Conservation (phyloP, 2,329 filamentous ascomycete species). For the Epichloe sp. region DNA sequence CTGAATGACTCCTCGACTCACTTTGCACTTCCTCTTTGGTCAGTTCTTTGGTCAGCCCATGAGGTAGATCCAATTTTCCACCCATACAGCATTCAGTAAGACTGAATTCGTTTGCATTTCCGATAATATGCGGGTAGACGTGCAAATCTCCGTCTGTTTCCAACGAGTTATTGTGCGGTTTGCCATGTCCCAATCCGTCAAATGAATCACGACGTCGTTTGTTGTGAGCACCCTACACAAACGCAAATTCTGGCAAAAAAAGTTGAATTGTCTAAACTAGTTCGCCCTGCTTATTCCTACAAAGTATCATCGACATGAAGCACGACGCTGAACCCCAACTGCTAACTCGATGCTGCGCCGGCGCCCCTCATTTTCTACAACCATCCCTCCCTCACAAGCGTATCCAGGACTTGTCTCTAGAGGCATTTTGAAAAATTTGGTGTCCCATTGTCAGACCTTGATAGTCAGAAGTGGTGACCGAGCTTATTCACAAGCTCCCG, state of each 20-base stretch:
- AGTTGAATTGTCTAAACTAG: not conserved
- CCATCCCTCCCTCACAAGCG: not conserved
- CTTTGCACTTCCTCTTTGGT: no score
- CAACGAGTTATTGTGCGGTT: not conserved
- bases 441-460: not conserved
- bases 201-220: no score
- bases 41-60: no score
- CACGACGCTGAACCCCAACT: constrained; percentile 1
- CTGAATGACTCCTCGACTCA: no score
- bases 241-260: not conserved
- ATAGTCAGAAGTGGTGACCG: no score
- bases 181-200: not conserved
- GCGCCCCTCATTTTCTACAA: not conserved
- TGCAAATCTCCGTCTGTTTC: not conserved
- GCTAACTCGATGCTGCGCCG: not conserved
- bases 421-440: not conserved
- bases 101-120: no score
- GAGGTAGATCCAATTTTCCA: no score
- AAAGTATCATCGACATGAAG: not conserved
- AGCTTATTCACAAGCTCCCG: not conserved
- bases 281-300: not conserved
- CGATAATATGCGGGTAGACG: no score
- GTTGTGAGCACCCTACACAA: not conserved
- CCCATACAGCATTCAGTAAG: no score
- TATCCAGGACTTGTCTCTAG: not conserved